Conservation (phyloP, 352 stramenopile species). For the Pythium guiyangense region DNA sequence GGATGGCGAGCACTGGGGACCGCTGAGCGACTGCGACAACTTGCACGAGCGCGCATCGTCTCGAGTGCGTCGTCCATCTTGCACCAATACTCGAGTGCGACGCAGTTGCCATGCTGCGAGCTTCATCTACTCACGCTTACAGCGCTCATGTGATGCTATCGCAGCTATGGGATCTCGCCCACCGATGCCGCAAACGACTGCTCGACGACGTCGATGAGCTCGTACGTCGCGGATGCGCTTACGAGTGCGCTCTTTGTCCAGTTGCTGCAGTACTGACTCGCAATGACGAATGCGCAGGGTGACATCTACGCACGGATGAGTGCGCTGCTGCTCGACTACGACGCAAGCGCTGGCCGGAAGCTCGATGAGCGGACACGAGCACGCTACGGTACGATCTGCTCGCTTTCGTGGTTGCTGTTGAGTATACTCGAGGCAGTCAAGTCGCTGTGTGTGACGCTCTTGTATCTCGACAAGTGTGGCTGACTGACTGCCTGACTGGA, state of each 20-base stretch:
- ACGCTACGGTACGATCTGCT: conserved; percentile 42
- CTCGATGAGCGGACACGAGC: conserved; percentile 26
- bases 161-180: conserved; percentile 68
- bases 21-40: conserved; percentile 36
- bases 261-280: neutral
- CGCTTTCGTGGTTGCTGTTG: neutral
- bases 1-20: conserved; percentile 56
- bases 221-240: conserved; percentile 19
- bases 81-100: neutral
- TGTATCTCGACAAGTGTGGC: too few relatives aligned
- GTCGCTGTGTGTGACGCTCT: too few relatives aligned
- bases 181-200: conserved; percentile 54
- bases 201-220: conserved; percentile 43
- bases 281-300: conserved; percentile 13
- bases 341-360: conserved; percentile 13
- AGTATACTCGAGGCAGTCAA: neutral
- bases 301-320: conserved; percentile 44
- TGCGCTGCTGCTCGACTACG: conserved; percentile 22
- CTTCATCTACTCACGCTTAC: neutral
- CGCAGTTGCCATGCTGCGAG: too few relatives aligned
- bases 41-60: conserved; percentile 44
- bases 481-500: neutral
- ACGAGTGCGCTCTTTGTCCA: neutral
- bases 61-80: conserved; percentile 33
- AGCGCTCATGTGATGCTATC: neutral